Evolutionary conservation across 2,329 filamentous ascomycete species (phyloP).

Genomic region (Beauveria sp.): DNA sequence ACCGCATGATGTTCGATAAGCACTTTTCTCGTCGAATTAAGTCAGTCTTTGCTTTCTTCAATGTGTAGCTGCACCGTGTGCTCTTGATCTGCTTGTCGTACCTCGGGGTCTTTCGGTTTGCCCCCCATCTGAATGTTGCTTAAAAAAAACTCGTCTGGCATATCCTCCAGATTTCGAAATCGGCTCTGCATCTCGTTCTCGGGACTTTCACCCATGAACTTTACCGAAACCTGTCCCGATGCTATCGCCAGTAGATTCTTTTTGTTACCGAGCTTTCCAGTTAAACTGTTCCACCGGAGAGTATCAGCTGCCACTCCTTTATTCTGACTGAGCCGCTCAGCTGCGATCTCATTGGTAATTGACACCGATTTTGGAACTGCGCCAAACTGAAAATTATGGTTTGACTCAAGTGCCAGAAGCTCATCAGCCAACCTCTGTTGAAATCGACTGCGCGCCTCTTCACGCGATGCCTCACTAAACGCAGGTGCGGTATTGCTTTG

Average conservation of each 20-base stretch:
- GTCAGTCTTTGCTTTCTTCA: conserved; percentile 3
- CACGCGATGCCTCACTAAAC: not conserved
- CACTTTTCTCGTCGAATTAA: conserved; percentile 20
- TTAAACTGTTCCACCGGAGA: conserved; percentile 28
- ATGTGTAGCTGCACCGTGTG: not conserved
- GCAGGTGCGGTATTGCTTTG: conserved; percentile 1
- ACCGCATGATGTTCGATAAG: conserved; percentile 22
- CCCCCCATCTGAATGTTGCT: conserved; percentile 16
- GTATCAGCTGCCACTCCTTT: conserved; percentile 25
- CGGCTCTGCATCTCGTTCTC: conserved; percentile 21
- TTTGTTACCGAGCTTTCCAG: conserved; percentile 18
- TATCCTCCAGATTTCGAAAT: conserved; percentile 18
- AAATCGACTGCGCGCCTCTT: not conserved
- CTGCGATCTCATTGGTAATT: conserved; percentile 16
- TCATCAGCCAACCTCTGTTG: not conserved
- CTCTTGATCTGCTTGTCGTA: conserved; percentile 19
- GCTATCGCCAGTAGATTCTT: conserved; percentile 25
- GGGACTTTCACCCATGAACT: conserved; percentile 21
- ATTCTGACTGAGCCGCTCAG: conserved; percentile 17
- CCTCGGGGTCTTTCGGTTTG: conserved; percentile 22
- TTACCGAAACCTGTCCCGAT: conserved; percentile 18
- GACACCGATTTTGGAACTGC: not conserved
- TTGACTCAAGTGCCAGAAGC: not conserved
- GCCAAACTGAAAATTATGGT: not conserved
- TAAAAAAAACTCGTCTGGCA: conserved; percentile 21